These are phyloP conservation scores for Solanum hybrid DNA, from an alignment of 305 asterid species.

Conservation along the genomic window DNA sequence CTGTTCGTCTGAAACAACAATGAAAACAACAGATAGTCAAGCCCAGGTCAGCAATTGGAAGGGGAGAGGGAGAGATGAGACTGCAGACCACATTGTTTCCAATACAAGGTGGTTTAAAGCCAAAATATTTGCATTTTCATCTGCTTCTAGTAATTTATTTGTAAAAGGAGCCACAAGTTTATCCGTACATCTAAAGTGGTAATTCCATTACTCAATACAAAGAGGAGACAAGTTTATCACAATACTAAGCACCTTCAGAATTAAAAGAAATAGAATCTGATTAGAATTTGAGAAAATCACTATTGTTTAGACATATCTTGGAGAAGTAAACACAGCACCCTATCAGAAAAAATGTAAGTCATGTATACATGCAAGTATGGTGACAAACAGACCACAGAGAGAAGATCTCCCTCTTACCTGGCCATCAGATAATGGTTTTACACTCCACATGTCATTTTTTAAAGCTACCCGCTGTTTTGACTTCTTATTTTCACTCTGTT, in stretches of 20 bases:
- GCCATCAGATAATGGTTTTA: slow-evolving; percentile 86
- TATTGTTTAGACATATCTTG: not conserved
- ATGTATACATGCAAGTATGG: slow-evolving; percentile 4
- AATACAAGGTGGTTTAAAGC: not conserved
- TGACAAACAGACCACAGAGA: not conserved
- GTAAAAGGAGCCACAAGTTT: not conserved
- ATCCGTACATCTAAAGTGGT: not conserved
- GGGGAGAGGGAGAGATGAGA: not conserved
- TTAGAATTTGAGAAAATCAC: not conserved
- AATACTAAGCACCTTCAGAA: not conserved
- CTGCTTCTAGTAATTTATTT: not conserved
- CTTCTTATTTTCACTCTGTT: slow-evolving; percentile 53
- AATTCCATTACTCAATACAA: not conserved
- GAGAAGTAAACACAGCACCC: not conserved
- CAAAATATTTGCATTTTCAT: not conserved
- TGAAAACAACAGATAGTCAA: slow-evolving; percentile 15
- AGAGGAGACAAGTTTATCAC: not conserved
- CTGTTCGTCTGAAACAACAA: slow-evolving; percentile 67
- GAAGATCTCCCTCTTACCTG: slow-evolving; percentile 46
- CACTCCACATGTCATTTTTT: slow-evolving; percentile 85
- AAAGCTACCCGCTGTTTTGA: slow-evolving; percentile 77
- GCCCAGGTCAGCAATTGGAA: slow-evolving; percentile 8
- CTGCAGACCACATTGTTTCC: not conserved
- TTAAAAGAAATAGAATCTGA: not conserved
- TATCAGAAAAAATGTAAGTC: not conserved